Base-by-base conservation (phyloP, 1,284 basidiomycete species). In the Laetiporus sulphureus region DNA sequence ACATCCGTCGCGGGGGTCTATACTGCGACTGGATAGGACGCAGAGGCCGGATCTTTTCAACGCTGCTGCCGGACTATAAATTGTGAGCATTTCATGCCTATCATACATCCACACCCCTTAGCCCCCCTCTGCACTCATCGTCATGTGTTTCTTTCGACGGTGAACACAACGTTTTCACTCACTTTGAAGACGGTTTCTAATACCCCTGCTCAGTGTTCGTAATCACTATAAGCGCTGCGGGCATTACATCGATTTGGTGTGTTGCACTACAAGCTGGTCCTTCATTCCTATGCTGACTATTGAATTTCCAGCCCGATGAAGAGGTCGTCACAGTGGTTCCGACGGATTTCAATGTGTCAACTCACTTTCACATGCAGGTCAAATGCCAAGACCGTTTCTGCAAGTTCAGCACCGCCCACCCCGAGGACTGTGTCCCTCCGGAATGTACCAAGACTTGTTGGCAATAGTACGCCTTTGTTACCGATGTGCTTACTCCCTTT, bases 321-420 rank as follows among this genome's bases (percentile, higher is more conserved):
- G 59, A 77, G 65, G 77, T 79, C 50, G 66, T 50, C 43, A 42
- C 32, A 32, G 44, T 33, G 44, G 32, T 46, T 37, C 39, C 21
- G 40, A 44, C 44, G 48, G 45, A 50, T 48, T 46, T 44, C 44
- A 49, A 47, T 51, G 47, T 44, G 42, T 48, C 52, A 38, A 54
- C 46, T 41, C 37, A 52, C 49, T 49, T 49, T 45, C n/a, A n/a
- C n/a, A n/a, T n/a, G n/a, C 51, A 77, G 75, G 66, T 75, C 46
- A 62, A 64, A 54, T 87, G 83, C 60, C 75, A 73, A 42, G 70
- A 77, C 56, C 68, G 66, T 24, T 69, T 61, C 55, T 87, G 84
- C 72, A 83, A 70, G 61, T 87, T 87, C 65, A 86, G 83, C 52
- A 61, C 69, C 15, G 61, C 58, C 18, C 83, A 87, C 61, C 79